Evolutionary conservation across 2,329 filamentous ascomycete species (phyloP).

Genomic region (Fusarium subglutinans): DNA sequence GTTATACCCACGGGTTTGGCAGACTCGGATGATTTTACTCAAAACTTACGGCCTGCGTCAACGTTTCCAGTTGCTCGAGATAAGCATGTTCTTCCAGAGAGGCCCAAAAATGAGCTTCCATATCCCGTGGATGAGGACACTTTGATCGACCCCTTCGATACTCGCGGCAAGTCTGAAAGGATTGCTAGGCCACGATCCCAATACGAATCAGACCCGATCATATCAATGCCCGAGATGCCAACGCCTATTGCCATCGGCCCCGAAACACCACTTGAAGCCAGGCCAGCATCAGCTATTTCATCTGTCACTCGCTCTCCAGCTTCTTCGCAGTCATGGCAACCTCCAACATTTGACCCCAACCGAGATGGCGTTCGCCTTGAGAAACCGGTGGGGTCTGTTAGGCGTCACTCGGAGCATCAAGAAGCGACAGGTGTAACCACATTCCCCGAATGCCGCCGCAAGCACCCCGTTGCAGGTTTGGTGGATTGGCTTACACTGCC

Average conservation of each 20-base stretch:
- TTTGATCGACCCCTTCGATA: constrained; percentile 36
- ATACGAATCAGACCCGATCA: constrained; percentile 28
- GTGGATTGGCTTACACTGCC: constrained; percentile 85
- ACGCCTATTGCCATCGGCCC: constrained; percentile 36
- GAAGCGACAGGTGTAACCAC: constrained; percentile 47
- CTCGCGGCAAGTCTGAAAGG: constrained; percentile 29
- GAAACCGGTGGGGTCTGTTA: constrained; percentile 57
- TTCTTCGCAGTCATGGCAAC: constrained; percentile 55
- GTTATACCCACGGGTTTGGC: constrained; percentile 37
- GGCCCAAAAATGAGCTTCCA: constrained; percentile 44
- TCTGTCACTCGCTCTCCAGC: constrained; percentile 21
- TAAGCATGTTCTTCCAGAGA: constrained; percentile 31
- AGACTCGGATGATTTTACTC: constrained; percentile 20
- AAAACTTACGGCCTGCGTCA: constrained; percentile 40
- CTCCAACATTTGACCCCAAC: constrained; percentile 55
- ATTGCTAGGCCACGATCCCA: constrained; percentile 29
- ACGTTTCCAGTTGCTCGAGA: constrained; percentile 45
- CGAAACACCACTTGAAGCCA: constrained; percentile 36
- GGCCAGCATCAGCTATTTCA: constrained; percentile 40
- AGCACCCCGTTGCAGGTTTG: constrained; percentile 67
- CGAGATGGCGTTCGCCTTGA: constrained; percentile 48
- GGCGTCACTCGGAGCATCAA: constrained; percentile 61
- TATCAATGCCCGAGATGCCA: constrained; percentile 42
- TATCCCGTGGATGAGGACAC: constrained; percentile 52
- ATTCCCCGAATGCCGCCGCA: constrained; percentile 76